These are phyloP conservation scores for Penicillium sclerotigenum DNA, from an alignment of 2,329 filamentous ascomycete genomes.

Conservation along the genomic window DNA sequence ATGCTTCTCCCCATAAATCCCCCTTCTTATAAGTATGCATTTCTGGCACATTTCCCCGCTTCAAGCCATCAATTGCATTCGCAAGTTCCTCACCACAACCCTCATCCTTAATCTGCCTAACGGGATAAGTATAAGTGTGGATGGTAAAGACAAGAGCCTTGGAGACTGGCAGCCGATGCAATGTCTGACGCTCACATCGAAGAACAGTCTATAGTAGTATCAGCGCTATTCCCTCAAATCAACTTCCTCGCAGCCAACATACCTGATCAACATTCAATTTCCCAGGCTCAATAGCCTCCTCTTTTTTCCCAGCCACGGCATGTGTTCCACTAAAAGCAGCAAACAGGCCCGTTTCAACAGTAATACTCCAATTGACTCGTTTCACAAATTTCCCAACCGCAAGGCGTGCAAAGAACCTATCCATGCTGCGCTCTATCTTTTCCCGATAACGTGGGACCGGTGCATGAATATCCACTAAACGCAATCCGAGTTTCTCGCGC, in stretches of 20 bases:
- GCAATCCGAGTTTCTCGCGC: constrained; percentile 52
- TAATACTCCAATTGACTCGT: constrained; percentile 52
- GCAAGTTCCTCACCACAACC: constrained; percentile 54
- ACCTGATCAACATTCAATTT: constrained; percentile 48
- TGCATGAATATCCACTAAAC: constrained; percentile 54
- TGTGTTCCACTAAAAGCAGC: constrained; percentile 39
- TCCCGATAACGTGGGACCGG: constrained; percentile 58
- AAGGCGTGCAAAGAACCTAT: constrained; percentile 57
- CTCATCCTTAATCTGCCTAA: constrained; percentile 56
- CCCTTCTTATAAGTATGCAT: constrained; percentile 60
- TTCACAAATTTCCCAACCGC: constrained; percentile 55
- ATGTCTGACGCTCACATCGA: constrained; percentile 59
- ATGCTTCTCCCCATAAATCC: constrained; percentile 55
- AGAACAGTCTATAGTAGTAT: constrained; percentile 43
- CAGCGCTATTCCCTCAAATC: neutral
- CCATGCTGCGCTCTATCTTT: constrained; percentile 60
- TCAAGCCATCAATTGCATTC: constrained; percentile 58
- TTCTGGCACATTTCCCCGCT: constrained; percentile 53
- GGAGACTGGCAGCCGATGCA: constrained; percentile 56
- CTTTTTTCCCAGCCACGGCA: constrained; percentile 21
- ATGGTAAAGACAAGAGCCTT: constrained; percentile 59
- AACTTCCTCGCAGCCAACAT: constrained; percentile 6
- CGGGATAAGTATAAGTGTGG: constrained; percentile 60
- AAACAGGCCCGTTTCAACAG: constrained; percentile 40
- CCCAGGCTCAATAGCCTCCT: constrained; percentile 27